Conservation (phyloP, 306 rosid species). For the Begonia masoniana region DNA sequence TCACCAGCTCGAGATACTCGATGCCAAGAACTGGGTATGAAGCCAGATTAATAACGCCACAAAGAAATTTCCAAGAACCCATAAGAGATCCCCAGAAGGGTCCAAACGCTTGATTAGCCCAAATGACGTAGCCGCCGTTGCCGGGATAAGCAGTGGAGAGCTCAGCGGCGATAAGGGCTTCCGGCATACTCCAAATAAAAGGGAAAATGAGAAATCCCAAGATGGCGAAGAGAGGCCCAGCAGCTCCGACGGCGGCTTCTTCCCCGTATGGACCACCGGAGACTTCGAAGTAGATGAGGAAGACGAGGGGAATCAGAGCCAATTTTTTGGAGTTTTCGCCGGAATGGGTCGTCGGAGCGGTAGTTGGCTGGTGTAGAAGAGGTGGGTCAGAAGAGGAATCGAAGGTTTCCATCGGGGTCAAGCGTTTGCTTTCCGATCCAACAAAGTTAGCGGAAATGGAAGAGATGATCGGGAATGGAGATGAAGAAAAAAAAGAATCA, state of each 20-base stretch:
- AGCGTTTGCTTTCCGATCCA: no score
- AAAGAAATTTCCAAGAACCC: conserved; percentile 29
- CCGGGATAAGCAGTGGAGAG: conserved; percentile 29
- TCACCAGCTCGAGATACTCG: conserved; percentile 14
- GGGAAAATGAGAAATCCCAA: conserved; percentile 28
- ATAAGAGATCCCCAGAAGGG: conserved; percentile 30
- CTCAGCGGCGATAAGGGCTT: conserved; percentile 30
- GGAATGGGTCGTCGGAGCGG: not conserved
- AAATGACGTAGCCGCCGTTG: conserved; percentile 30
- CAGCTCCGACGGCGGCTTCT: conserved; percentile 23
- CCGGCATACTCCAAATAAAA: conserved; percentile 25
- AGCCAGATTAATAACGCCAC: conserved; percentile 29
- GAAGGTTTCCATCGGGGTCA: no score
- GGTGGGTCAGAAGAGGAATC: not conserved
- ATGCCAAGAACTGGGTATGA: conserved; percentile 23
- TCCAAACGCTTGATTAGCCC: conserved; percentile 30
- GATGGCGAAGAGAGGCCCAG: conserved; percentile 29
- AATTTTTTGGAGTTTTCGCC: conserved; percentile 11
- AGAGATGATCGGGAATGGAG: no score
- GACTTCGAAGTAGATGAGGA: conserved; percentile 34
- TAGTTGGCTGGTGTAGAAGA: not conserved
- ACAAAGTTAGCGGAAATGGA: no score
- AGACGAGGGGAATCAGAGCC: conserved; percentile 22
- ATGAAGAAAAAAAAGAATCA: no score
- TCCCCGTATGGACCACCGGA: conserved; percentile 28